A percentile compares a stretch with the other conserved stretches of the same genome.
phyloP scores from a whole-genome alignment of 1,139 yeast species.

The Starmera stellimalicola region DNA sequence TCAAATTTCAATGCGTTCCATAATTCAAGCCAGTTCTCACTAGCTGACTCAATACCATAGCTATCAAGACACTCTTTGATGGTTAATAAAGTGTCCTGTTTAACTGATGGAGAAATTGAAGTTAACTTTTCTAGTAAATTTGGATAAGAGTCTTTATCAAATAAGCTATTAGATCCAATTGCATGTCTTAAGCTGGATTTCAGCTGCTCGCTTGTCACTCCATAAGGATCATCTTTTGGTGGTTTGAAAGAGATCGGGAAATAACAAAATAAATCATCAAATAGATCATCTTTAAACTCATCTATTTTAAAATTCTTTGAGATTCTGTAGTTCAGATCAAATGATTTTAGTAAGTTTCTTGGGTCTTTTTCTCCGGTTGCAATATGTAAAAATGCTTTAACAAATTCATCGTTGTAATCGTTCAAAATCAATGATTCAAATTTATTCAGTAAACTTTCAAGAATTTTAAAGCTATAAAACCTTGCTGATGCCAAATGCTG shows the following conservation, averaged over 20 bases:
- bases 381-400: conserved; percentile 51
- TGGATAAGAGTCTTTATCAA: conserved; percentile 68
- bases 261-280: conserved; percentile 87
- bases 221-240: conserved; percentile 77
- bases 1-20: conserved; percentile 91
- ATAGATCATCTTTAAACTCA: conserved; percentile 47
- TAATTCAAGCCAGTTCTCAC: conserved; percentile 56
- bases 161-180: conserved; percentile 52
- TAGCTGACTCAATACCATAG: conserved; percentile 37
- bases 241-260: conserved; percentile 95
- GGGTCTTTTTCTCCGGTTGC: conserved; percentile 95
- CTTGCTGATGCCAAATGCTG: conserved; percentile 60
- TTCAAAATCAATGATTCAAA: conserved; percentile 15
- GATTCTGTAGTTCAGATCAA: conserved; percentile 44
- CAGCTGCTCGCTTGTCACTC: conserved; percentile 65
- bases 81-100: conserved; percentile 66
- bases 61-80: conserved; percentile 44
- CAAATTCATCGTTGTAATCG: conserved; percentile 29
- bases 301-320: conserved; percentile 36
- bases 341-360: conserved; percentile 65
- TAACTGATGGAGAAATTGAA: conserved; percentile 70
- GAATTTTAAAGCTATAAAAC: conserved; percentile 44
- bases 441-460: conserved; percentile 28
- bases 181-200: conserved; percentile 48
- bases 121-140: conserved; percentile 77